These are phyloP conservation scores for Leccinum solheimii DNA, from an alignment of 1,284 basidiomycete genomes.

Conservation along the genomic window DNA sequence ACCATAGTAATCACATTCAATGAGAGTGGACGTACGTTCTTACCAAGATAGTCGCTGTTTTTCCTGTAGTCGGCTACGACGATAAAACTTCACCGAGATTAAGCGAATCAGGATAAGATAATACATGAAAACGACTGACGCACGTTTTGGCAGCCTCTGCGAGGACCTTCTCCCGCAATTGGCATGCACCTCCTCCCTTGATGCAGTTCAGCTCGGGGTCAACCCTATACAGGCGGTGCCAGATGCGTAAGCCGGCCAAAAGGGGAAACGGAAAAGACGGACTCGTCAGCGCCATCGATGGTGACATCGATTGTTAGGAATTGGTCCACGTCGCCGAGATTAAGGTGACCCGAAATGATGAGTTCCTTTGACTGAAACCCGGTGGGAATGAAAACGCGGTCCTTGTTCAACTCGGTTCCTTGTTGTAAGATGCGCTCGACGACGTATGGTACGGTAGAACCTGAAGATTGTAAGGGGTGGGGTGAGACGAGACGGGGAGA, in stretches of 20 bases:
- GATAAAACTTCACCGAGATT: slow-evolving; percentile 62
- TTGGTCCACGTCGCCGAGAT: slow-evolving; percentile 90
- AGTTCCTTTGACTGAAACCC: slow-evolving; percentile 97
- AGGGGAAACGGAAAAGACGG: slow-evolving; percentile 45
- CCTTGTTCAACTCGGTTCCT: slow-evolving; percentile 73
- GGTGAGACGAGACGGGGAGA: not conserved
- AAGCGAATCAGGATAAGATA: not conserved
- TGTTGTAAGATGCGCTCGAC: slow-evolving; percentile 93
- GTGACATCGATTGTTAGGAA: slow-evolving; percentile 92
- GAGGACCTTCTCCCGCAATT: slow-evolving; percentile 95
- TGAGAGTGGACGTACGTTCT: slow-evolving; percentile 58
- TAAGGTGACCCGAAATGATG: slow-evolving; percentile 81
- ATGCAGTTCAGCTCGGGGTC: slow-evolving; percentile 90
- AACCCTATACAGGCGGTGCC: slow-evolving; percentile 54
- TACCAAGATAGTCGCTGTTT: slow-evolving; percentile 82
- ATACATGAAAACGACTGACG: not conserved
- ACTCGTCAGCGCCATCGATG: slow-evolving; percentile 98
- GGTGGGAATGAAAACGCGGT: slow-evolving; percentile 88
- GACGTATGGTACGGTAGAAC: slow-evolving; percentile 97
- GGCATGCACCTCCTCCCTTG: slow-evolving; percentile 98
- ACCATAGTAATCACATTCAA: not conserved
- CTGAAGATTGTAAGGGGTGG: slow-evolving; percentile 36
- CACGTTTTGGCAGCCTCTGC: slow-evolving; percentile 92
- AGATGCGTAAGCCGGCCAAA: not conserved
- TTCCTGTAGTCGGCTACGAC: slow-evolving; percentile 97